A percentile compares a stretch with the other conserved stretches of the same genome.
Evolutionary conservation across 2,329 filamentous ascomycete genomes (phyloP).

Genomic region (Pyricularia sp.): DNA sequence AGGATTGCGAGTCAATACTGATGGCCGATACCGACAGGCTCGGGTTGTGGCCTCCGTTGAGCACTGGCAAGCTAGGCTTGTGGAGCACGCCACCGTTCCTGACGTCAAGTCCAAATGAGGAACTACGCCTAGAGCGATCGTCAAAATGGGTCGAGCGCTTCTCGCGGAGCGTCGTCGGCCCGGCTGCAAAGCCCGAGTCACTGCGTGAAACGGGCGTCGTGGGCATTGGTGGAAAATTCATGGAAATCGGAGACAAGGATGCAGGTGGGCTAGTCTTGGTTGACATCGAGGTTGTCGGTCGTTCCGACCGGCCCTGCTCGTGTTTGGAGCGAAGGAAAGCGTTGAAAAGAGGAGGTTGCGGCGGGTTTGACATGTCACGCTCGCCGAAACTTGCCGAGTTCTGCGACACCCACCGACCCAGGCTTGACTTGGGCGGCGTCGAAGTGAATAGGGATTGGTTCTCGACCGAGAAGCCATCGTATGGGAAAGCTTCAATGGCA

Average conservation of each 20-base stretch:
- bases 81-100: constrained; percentile 39
- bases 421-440: constrained; percentile 52
- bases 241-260: constrained; percentile 63
- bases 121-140: constrained; percentile 69
- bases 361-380: constrained; percentile 34
- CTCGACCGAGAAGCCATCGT: constrained; percentile 81
- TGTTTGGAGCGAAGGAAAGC: constrained; percentile 69
- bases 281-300: constrained; percentile 63
- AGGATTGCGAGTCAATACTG: constrained; percentile 54
- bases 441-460: constrained; percentile 68
- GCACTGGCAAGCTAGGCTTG: constrained; percentile 61
- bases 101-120: constrained; percentile 76
- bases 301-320: constrained; percentile 32
- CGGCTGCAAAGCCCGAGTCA: constrained; percentile 81
- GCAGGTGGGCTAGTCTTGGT: constrained; percentile 47
- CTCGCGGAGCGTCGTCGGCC: constrained; percentile 66
- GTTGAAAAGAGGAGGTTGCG: constrained; percentile 68
- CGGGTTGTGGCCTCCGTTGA: constrained; percentile 46
- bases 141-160: constrained; percentile 93
- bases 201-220: constrained; percentile 72
- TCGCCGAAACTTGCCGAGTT: constrained; percentile 82
- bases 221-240: constrained; percentile 62
- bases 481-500: constrained; percentile 83
- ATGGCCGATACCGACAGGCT: constrained; percentile 47
- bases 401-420: constrained; percentile 77